Conservation (phyloP, 2,329 filamentous ascomycete genomes). For the Orbilia oligospora region DNA sequence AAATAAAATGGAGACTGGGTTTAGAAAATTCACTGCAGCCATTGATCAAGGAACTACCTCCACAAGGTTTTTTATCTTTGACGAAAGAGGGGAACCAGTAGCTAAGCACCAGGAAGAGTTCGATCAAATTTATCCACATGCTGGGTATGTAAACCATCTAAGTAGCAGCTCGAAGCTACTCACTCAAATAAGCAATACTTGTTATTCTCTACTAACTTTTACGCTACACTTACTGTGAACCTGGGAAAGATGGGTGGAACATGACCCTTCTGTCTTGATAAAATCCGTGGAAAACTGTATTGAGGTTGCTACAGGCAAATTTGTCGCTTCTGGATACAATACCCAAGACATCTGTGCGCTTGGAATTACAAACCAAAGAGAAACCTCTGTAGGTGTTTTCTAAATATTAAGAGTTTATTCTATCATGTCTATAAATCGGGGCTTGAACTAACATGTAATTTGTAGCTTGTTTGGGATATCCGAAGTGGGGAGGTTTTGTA, state of each 20-base stretch:
- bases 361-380: constrained; percentile 91
- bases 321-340: constrained; percentile 78
- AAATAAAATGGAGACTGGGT: constrained; percentile 65
- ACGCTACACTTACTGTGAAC: not conserved
- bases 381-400: constrained; percentile 74
- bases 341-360: constrained; percentile 80
- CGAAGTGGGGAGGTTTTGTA: constrained; percentile 83
- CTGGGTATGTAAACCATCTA: constrained; percentile 75
- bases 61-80: constrained; percentile 90
- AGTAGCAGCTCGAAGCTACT: constrained; percentile 15
- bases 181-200: not conserved
- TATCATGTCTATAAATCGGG: not conserved
- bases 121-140: constrained; percentile 84
- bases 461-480: constrained; percentile 80
- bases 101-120: constrained; percentile 90
- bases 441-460: not conserved
- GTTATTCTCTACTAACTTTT: constrained; percentile 28
- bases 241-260: constrained; percentile 84
- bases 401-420: not conserved
- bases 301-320: constrained; percentile 79
- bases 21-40: constrained; percentile 80
- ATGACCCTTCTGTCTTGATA: constrained; percentile 83
- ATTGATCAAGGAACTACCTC: constrained; percentile 94
- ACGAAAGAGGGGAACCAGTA: constrained; percentile 81
- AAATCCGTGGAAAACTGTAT: constrained; percentile 84